Conservation (phyloP, 1,139 yeast genomes). For the Geotrichum fermentans region DNA sequence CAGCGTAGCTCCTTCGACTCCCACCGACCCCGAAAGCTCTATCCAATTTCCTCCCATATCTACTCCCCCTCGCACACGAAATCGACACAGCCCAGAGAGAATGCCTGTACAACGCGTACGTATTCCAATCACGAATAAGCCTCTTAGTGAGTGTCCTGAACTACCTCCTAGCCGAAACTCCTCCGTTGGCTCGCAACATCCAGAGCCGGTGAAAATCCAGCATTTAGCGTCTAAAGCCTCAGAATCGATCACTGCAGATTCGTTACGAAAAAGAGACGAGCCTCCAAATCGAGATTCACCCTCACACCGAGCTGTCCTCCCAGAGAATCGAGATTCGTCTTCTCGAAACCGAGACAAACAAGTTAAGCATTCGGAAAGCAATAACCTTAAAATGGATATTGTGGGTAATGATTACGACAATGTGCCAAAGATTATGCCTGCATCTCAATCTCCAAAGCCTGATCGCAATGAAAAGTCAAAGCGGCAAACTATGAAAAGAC, state of each 20-base stretch:
- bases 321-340: too few relatives aligned
- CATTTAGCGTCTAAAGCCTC: background rate
- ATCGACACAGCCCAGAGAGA: conserved; percentile 1
- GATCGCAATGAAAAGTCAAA: conserved; percentile 1
- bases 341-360: too few relatives aligned
- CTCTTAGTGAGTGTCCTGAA: conserved; percentile 14
- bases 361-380: background rate
- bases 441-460: background rate
- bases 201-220: background rate
- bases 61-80: background rate
- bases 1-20: too few relatives aligned
- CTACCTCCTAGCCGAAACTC: background rate
- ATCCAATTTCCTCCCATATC: conserved; percentile 6
- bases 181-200: background rate
- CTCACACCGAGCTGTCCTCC: too few relatives aligned
- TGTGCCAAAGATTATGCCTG: conserved; percentile 12
- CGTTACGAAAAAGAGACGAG: background rate
- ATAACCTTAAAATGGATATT: background rate
- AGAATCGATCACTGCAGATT: background rate
- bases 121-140: conserved; percentile 13
- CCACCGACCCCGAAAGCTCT: conserved; percentile 6
- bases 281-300: too few relatives aligned
- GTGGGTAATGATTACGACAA: conserved; percentile 18
- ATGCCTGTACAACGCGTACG: conserved; percentile 8
- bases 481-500: conserved; percentile 11